phyloP scores from a whole-genome alignment of 2,329 filamentous ascomycete genomes.

The Ilyonectria mors-panacis region DNA sequence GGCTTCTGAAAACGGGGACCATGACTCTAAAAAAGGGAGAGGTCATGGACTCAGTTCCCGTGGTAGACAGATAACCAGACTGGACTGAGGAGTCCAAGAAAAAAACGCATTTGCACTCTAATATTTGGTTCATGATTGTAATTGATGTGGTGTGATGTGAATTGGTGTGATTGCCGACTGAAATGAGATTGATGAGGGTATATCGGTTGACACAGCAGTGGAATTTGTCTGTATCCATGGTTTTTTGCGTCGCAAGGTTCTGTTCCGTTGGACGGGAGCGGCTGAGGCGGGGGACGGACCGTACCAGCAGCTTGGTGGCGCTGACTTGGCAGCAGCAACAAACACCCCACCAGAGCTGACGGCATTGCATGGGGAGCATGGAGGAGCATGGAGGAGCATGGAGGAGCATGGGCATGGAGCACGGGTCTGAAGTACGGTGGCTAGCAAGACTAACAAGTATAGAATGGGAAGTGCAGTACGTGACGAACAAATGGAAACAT shows the following conservation, averaged over 20 bases:
- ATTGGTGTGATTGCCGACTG: not conserved
- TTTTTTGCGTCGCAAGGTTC: not conserved
- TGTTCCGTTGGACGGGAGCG: not conserved
- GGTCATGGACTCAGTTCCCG: slow-evolving; percentile 47
- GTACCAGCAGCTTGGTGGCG: not conserved
- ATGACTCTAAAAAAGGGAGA: slow-evolving; percentile 39
- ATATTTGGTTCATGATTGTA: not conserved
- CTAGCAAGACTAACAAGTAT: too few species aligned
- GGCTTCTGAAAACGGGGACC: slow-evolving; percentile 48
- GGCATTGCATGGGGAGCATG: too few species aligned
- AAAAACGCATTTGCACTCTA: slow-evolving; percentile 48
- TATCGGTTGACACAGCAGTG: too few species aligned
- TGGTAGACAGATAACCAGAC: slow-evolving; percentile 53
- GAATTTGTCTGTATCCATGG: not conserved
- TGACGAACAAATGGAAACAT: too few species aligned
- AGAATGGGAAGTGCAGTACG: too few species aligned
- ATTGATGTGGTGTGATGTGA: not conserved
- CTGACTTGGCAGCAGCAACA: not conserved
- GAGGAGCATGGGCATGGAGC: not conserved
- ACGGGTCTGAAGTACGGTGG: not conserved
- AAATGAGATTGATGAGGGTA: not conserved
- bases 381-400: too few species aligned
- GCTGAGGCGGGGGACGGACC: not conserved
- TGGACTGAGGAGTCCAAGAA: slow-evolving; percentile 53
- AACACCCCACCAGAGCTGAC: too few species aligned